Conservation (phyloP, 1,139 yeast genomes). For the Magnusiomyces ingens region DNA sequence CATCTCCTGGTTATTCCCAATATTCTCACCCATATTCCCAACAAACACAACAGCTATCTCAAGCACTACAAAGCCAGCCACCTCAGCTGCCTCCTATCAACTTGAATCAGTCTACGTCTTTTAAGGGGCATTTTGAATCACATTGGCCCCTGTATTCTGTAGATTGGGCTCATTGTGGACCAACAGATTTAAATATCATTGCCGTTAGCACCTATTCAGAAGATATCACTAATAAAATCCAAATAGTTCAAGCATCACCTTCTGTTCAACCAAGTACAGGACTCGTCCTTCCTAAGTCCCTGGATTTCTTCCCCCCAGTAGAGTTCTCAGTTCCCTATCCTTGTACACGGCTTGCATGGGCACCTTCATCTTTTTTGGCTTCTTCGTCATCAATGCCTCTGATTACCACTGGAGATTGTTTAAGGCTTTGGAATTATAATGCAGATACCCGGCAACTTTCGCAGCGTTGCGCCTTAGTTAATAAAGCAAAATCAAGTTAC, state of each 20-base stretch:
- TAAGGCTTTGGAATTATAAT: constrained; percentile 56
- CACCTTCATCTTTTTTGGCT: constrained; percentile 38
- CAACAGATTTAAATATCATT: constrained; percentile 42
- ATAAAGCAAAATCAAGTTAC: constrained; percentile 34
- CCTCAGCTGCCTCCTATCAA: constrained; percentile 3
- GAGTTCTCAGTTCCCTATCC: constrained; percentile 59
- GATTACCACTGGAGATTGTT: constrained; percentile 65
- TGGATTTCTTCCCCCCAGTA: constrained; percentile 34
- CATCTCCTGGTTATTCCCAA: constrained; percentile 3
- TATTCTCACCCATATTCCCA: neutral
- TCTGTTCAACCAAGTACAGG: constrained; percentile 24
- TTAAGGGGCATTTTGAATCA: constrained; percentile 43
- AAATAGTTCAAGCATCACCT: constrained; percentile 25
- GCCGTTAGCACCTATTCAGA: constrained; percentile 69
- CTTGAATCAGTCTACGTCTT: neutral
- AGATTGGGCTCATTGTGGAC: constrained; percentile 52
- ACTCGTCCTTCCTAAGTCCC: constrained; percentile 9
- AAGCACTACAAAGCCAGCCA: constrained; percentile 2
- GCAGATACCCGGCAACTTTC: constrained; percentile 35
- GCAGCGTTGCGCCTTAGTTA: constrained; percentile 38
- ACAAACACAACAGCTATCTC: neutral
- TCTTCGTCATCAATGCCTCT: constrained; percentile 34
- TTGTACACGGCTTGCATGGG: constrained; percentile 66
- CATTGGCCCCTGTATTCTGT: constrained; percentile 58
- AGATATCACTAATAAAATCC: constrained; percentile 35